phyloP scores from a whole-genome alignment of 305 asterid genomes.

The Galium porrigens region DNA sequence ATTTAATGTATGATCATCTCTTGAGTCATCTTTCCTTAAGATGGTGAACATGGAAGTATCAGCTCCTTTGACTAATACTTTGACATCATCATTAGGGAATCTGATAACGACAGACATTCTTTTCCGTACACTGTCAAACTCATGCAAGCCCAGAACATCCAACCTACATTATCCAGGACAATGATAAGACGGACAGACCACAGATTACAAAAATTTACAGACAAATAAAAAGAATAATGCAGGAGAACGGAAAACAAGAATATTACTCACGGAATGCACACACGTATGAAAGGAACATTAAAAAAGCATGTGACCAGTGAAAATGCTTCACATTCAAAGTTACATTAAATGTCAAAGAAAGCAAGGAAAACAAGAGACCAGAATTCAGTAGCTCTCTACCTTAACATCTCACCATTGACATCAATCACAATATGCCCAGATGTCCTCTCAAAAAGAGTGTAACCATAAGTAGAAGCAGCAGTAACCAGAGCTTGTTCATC shows the following conservation, averaged over 20 bases:
- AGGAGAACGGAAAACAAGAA: neutral
- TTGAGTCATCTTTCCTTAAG: conserved; percentile 29
- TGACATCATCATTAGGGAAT: conserved; percentile 60
- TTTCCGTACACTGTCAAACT: conserved; percentile 95
- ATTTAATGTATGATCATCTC: conserved; percentile 30
- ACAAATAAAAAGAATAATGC: neutral
- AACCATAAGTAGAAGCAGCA: conserved; percentile 88
- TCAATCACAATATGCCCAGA: conserved; percentile 89
- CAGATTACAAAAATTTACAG: neutral
- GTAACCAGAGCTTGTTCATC: conserved; percentile 92
- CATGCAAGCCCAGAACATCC: conserved; percentile 94
- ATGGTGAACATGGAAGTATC: conserved; percentile 86
- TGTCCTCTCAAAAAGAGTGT: conserved; percentile 81
- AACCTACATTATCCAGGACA: conserved; percentile 39
- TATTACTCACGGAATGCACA: neutral
- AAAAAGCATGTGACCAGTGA: neutral
- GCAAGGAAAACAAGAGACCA: conserved; percentile 2
- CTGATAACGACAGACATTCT: conserved; percentile 88
- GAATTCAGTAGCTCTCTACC: conserved; percentile 41
- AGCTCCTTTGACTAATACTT: conserved; percentile 94
- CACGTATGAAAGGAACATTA: neutral
- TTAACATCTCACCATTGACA: conserved; percentile 81
- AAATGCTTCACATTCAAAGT: neutral
- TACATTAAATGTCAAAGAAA: neutral
- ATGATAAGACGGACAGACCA: neutral